A percentile compares a stretch with the other conserved stretches of the same genome.
Conservation (phyloP, 2,329 filamentous ascomycete genomes). For the Aspergillus sp. region DNA sequence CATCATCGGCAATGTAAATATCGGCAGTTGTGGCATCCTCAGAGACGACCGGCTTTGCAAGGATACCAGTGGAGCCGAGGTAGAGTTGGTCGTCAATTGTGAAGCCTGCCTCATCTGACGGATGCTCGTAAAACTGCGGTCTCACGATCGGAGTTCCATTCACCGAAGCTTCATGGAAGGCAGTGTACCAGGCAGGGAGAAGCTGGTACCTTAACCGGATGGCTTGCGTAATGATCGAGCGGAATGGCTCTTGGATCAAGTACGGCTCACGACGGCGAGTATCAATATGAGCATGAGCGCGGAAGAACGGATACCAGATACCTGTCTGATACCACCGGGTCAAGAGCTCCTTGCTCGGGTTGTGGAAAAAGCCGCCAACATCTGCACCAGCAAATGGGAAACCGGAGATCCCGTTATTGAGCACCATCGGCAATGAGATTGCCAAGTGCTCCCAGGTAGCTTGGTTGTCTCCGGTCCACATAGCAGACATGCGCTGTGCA, state of each 20-base stretch:
- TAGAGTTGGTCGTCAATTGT: constrained; percentile 91
- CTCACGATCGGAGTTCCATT: constrained; percentile 84
- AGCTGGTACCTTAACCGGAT: constrained; percentile 85
- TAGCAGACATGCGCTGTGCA: constrained; percentile 84
- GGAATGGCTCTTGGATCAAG: constrained; percentile 79
- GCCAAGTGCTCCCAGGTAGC: constrained; percentile 88
- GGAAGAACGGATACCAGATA: constrained; percentile 97
- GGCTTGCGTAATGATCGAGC: constrained; percentile 80
- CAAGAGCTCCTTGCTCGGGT: constrained; percentile 87
- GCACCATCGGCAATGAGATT: constrained; percentile 87
- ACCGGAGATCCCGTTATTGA: constrained; percentile 88
- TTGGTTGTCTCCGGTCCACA: constrained; percentile 99
- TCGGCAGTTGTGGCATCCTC: constrained; percentile 71
- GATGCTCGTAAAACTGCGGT: constrained; percentile 91
- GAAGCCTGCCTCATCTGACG: constrained; percentile 82
- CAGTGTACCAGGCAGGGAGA: constrained; percentile 93
- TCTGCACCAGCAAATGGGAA: constrained; percentile 95
- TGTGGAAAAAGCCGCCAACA: constrained; percentile 97
- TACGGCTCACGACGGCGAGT: constrained; percentile 93
- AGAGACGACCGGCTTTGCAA: constrained; percentile 86
- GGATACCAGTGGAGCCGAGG: constrained; percentile 79
- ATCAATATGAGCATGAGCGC: constrained; percentile 94
- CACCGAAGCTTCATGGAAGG: constrained; percentile 84
- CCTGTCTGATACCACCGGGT: constrained; percentile 96
- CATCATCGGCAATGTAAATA: constrained; percentile 84